A percentile compares a stretch with the other conserved stretches of the same genome.
These are phyloP conservation scores for Talaromyces proteolyticus DNA, from an alignment of 495 filamentous ascomycete genomes.

Conservation along the genomic window DNA sequence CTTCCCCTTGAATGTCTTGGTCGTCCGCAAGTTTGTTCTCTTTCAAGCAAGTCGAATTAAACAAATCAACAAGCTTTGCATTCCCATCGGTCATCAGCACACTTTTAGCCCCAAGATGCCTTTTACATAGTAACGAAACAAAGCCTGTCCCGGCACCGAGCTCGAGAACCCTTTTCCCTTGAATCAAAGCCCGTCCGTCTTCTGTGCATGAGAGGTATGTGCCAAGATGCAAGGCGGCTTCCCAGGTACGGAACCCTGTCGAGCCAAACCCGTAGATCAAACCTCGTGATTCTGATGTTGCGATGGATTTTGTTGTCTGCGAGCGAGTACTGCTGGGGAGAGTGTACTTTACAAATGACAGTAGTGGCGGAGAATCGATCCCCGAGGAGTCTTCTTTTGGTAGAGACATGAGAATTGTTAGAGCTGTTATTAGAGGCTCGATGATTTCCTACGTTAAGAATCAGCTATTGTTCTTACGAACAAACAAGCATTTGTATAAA, in stretches of 20 bases:
- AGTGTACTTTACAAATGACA: conserved; percentile 70
- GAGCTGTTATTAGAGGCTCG: conserved; percentile 59
- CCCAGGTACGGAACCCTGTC: conserved; percentile 89
- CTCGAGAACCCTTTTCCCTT: conserved; percentile 66
- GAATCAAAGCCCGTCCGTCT: conserved; percentile 35
- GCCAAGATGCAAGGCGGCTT: conserved; percentile 81
- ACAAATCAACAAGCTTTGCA: conserved; percentile 55
- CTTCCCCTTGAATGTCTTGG: conserved; percentile 24
- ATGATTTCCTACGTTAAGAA: conserved; percentile 59
- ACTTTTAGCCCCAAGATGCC: conserved; percentile 55
- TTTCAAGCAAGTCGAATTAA: conserved; percentile 59
- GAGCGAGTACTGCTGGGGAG: conserved; percentile 22
- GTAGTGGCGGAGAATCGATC: conserved; percentile 40
- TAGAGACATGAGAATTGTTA: conserved; percentile 53
- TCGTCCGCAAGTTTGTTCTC: conserved; percentile 55
- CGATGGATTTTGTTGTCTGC: not conserved
- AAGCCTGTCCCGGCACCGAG: conserved; percentile 87
- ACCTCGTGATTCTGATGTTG: conserved; percentile 57
- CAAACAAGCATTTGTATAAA: conserved; percentile 3
- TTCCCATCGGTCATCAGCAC: conserved; percentile 81
- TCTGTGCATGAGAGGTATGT: conserved; percentile 54
- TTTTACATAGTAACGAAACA: conserved; percentile 74
- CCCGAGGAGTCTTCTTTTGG: conserved; percentile 49
- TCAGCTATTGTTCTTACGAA: not conserved
- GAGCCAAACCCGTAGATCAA: conserved; percentile 71